Percentiles rank a stretch among this genome's conserved stretches.
These are phyloP conservation scores for Diaporthe destruens DNA, from an alignment of 2,329 filamentous ascomycete species.

Conservation along the genomic window DNA sequence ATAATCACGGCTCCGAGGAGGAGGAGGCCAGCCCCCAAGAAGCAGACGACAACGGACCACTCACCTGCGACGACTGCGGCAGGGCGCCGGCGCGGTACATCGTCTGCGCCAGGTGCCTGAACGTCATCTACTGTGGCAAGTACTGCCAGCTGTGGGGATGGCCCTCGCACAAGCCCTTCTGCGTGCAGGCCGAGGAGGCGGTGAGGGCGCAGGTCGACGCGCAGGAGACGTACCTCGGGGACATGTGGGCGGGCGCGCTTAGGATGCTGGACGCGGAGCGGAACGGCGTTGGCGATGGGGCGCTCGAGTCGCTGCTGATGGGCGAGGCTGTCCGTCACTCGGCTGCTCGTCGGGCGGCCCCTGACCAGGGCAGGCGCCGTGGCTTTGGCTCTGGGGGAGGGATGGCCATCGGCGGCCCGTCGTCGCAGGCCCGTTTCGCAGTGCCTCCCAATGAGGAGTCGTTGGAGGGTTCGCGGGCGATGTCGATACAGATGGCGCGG, in stretches of 20 bases:
- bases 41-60: too few relatives aligned
- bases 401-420: background rate
- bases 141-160: conserved; percentile 39
- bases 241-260: conserved; percentile 25
- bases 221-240: conserved; percentile 2
- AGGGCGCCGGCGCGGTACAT: conserved; percentile 8
- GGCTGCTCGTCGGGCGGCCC: too few relatives aligned
- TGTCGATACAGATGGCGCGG: background rate
- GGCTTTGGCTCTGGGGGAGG: background rate
- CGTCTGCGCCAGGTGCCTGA: conserved; percentile 26
- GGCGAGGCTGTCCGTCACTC: background rate
- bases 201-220: background rate
- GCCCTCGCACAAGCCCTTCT: background rate
- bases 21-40: too few relatives aligned
- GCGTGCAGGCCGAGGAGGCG: background rate
- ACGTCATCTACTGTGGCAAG: conserved; percentile 31
- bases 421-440: background rate
- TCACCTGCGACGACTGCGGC: conserved; percentile 28
- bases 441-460: rapidly evolving
- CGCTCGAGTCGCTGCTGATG: background rate
- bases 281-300: background rate
- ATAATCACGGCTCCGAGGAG: too few relatives aligned
- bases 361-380: background rate
- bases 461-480: background rate
- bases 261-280: background rate